Evolutionary conservation across 805 yeast species (phyloP).

Genomic region (Clavispora santaluciae): DNA sequence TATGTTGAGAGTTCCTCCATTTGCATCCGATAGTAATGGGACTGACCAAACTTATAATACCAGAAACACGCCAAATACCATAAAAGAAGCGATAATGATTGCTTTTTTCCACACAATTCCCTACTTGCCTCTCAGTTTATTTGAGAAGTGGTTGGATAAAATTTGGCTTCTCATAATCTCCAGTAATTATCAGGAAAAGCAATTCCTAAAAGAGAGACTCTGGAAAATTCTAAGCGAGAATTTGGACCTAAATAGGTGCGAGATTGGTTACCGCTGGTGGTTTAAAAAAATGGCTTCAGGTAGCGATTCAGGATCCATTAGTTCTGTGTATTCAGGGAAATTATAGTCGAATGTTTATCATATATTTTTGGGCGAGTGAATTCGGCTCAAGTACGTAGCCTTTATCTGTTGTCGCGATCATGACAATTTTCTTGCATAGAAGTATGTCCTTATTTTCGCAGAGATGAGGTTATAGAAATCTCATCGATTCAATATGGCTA

Average conservation of each 20-base stretch:
- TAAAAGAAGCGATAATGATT: constrained; percentile 45
- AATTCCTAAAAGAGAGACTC: constrained; percentile 34
- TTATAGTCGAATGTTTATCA: too few species aligned
- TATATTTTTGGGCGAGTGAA: too few species aligned
- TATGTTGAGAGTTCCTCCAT: constrained; percentile 11
- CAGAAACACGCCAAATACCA: constrained; percentile 32
- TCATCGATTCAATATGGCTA: constrained; percentile 48
- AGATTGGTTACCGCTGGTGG: constrained; percentile 61
- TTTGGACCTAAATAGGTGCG: constrained; percentile 52
- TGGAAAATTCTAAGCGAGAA: constrained; percentile 58
- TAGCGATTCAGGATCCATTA: too few species aligned
- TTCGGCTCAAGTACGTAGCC: too few species aligned
- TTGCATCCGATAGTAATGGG: not conserved
- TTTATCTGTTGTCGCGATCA: too few species aligned
- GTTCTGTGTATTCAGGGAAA: too few species aligned
- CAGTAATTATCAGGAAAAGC: constrained; percentile 34
- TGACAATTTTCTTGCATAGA: constrained; percentile 1
- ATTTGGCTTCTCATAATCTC: constrained; percentile 32
- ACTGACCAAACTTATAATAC: constrained; percentile 17
- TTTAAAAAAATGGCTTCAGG: constrained; percentile 32
- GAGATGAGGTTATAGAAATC: constrained; percentile 10
- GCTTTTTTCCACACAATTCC: constrained; percentile 51
- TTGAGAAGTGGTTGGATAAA: constrained; percentile 45
- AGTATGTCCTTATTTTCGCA: not conserved
- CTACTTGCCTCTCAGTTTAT: constrained; percentile 40